phyloP scores from a whole-genome alignment of 164 flowering plant genomes.

The Nymphaea colorata region DNA sequence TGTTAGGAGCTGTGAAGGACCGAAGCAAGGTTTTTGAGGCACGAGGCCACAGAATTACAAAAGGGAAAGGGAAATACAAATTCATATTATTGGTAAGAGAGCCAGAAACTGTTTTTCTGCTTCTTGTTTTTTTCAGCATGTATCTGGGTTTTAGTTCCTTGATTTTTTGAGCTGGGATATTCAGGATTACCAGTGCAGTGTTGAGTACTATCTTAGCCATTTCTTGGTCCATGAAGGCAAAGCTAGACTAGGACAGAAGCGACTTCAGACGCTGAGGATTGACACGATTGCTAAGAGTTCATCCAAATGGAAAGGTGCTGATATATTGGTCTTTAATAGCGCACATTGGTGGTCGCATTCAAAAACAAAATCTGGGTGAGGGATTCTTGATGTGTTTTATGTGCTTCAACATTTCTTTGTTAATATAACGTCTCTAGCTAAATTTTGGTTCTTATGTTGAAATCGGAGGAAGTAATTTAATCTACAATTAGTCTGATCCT shows the following conservation, averaged over 20 bases:
- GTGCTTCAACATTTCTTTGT: not conserved
- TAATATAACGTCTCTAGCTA: not conserved
- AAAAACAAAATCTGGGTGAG: slow-evolving; percentile 96
- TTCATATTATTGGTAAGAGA: slow-evolving; percentile 78
- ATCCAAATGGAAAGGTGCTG: slow-evolving; percentile 93
- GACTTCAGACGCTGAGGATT: slow-evolving; percentile 58
- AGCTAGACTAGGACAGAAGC: slow-evolving; percentile 59
- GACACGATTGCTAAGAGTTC: slow-evolving; percentile 70
- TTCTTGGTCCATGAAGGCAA: slow-evolving; percentile 84
- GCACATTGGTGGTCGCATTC: slow-evolving; percentile 99
- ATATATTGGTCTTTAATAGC: slow-evolving; percentile 83
- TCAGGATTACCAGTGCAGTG: slow-evolving; percentile 86
- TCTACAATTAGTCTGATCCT: no score
- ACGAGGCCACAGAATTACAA: slow-evolving; percentile 67
- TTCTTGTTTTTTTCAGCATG: not conserved
- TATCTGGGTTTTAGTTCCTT: not conserved
- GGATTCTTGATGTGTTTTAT: not conserved
- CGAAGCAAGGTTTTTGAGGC: slow-evolving; percentile 75
- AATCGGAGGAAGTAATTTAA: no score
- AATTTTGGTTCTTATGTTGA: not conserved
- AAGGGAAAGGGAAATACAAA: slow-evolving; percentile 68
- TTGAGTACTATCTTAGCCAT: slow-evolving; percentile 84
- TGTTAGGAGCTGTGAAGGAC: slow-evolving; percentile 63
- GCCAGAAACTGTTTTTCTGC: not conserved
- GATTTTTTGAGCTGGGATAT: slow-evolving; percentile 6